phyloP scores from a whole-genome alignment of 208 protist species.

The Wallacemonas rigidus region DNA sequence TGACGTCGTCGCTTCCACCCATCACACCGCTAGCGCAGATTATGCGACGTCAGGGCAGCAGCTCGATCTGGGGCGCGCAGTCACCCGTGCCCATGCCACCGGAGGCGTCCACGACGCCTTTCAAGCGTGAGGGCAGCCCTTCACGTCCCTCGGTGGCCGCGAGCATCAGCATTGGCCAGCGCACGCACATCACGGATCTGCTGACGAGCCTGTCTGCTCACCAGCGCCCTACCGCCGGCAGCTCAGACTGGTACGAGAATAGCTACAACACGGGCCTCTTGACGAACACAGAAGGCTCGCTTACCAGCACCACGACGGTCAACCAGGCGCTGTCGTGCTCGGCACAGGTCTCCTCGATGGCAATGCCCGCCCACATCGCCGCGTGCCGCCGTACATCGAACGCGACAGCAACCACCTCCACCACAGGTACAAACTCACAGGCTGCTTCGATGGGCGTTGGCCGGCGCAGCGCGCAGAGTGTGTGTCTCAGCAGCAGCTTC shows the following conservation, averaged over 20 bases:
- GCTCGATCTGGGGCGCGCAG: conserved; percentile 10
- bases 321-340: conserved; percentile 3
- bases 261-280: conserved; percentile 12
- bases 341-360: background rate
- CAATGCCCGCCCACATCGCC: background rate
- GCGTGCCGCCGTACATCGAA: background rate
- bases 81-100: conserved; percentile 33
- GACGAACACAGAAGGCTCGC: conserved; percentile 15
- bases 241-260: conserved; percentile 4
- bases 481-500: conserved; percentile 30
- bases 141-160: conserved; percentile 34
- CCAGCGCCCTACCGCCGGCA: conserved; percentile 31
- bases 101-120: conserved; percentile 19
- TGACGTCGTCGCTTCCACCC: background rate
- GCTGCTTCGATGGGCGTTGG: conserved; percentile 10
- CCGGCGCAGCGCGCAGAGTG: conserved; percentile 11
- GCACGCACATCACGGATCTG: conserved; percentile 23
- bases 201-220: conserved; percentile 46
- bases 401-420: background rate
- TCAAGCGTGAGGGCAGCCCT: conserved; percentile 50
- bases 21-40: conserved; percentile 12
- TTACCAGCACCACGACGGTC: conserved; percentile 1
- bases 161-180: conserved; percentile 11
- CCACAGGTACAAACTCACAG: conserved; percentile 1
- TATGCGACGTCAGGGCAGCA: conserved; percentile 14